phyloP scores from a whole-genome alignment of 2,329 filamentous ascomycete genomes.

The Cercospora brassicicola region DNA sequence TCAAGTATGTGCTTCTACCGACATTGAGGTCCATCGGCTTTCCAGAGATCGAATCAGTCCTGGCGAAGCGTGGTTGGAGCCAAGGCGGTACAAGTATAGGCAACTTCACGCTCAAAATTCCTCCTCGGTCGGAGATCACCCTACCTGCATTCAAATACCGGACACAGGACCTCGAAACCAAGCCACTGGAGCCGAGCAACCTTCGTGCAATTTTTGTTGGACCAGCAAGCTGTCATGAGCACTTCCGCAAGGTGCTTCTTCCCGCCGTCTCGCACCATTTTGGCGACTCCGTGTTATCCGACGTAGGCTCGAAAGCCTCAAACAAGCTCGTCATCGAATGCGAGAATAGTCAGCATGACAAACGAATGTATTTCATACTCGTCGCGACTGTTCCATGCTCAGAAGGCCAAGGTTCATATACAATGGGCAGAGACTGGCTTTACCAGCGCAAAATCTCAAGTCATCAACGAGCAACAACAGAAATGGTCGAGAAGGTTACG shows the following conservation, averaged over 20 bases:
- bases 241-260: conserved; percentile 21
- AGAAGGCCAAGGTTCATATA: conserved; percentile 41
- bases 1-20: conserved; percentile 57
- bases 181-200: conserved; percentile 20
- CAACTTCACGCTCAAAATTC: conserved; percentile 51
- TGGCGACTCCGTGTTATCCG: background rate
- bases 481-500: conserved; percentile 48
- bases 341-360: conserved; percentile 28
- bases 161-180: conserved; percentile 28
- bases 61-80: conserved; percentile 57
- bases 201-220: conserved; percentile 43
- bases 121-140: conserved; percentile 38
- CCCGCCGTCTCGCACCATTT: conserved; percentile 22
- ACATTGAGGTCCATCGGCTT: conserved; percentile 55
- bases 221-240: conserved; percentile 38
- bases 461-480: conserved; percentile 19
- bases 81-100: conserved; percentile 51
- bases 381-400: conserved; percentile 48
- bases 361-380: conserved; percentile 55
- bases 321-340: conserved; percentile 15
- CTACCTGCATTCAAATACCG: conserved; percentile 43
- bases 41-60: conserved; percentile 45
- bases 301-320: background rate
- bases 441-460: conserved; percentile 43
- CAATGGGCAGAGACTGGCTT: conserved; percentile 55